A percentile compares a stretch with the other conserved stretches of the same genome.
Evolutionary conservation across 164 flowering plant genomes (phyloP).

Genomic region (Vitis rotundifolia): DNA sequence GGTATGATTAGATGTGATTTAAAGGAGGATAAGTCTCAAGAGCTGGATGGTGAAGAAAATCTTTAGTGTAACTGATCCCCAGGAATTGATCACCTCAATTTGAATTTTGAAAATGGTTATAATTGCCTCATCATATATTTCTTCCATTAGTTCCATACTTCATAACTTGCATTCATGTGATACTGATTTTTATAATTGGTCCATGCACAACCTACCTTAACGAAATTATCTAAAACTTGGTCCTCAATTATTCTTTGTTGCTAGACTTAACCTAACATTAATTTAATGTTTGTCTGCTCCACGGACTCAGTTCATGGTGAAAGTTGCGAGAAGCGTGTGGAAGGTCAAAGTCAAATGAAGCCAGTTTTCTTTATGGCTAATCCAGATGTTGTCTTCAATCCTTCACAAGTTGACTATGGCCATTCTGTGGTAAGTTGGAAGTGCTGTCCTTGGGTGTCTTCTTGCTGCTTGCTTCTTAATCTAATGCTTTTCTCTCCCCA

Average conservation of each 20-base stretch:
- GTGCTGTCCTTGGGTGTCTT: background rate
- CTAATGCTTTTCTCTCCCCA: conserved; percentile 11
- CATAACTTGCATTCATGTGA: no score
- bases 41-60: no score
- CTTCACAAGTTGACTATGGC: conserved; percentile 36
- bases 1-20: no score
- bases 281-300: background rate
- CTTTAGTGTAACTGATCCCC: no score
- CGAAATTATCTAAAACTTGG: background rate
- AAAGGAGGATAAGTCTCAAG: no score
- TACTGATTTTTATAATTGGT: no score
- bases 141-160: background rate
- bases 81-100: no score
- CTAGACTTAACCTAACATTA: background rate
- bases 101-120: no score
- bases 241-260: background rate
- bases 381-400: conserved; percentile 35
- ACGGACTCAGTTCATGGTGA: conserved; percentile 33
- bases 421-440: conserved; percentile 48
- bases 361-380: conserved; percentile 37
- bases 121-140: no score
- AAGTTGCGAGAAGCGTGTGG: conserved; percentile 29
- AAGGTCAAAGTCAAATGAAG: conserved; percentile 38
- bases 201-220: no score
- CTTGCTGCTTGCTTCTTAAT: conserved; percentile 5